Percentiles rank a stretch among this genome's conserved stretches.
Evolutionary conservation across 176 grass and related monocot genomes (phyloP).

Genomic region (Saccharum spontaneum): DNA sequence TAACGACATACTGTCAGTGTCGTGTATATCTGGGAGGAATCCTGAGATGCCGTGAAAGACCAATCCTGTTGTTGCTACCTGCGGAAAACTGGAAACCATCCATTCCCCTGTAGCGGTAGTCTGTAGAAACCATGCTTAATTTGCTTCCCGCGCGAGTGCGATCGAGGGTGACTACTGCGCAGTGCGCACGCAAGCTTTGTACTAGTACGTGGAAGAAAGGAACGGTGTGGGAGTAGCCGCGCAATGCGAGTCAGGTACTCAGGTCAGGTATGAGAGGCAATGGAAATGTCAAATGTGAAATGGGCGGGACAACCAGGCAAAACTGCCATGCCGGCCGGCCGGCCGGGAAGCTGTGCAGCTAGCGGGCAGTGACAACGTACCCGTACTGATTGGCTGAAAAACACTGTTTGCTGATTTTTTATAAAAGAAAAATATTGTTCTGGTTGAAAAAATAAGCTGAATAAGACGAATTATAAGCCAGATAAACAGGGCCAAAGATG

Average conservation of each 20-base stretch:
- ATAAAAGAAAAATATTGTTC: too few relatives aligned
- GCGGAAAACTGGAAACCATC: neutral
- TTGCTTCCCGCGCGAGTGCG: too few relatives aligned
- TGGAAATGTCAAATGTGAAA: neutral
- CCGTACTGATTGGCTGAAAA: neutral
- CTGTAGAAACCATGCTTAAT: too few relatives aligned
- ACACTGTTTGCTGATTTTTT: too few relatives aligned
- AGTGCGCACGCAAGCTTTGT: neutral
- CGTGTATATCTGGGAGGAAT: neutral
- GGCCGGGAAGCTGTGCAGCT: neutral
- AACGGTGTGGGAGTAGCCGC: neutral
- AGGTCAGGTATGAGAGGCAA: too few relatives aligned
- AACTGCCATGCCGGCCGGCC: neutral
- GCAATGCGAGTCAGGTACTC: neutral
- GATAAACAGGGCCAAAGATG: too few relatives aligned
- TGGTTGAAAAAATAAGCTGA: too few relatives aligned
- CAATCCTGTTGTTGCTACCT: neutral
- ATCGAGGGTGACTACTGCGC: too few relatives aligned
- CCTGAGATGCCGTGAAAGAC: neutral
- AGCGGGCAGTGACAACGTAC: neutral
- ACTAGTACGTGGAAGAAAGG: neutral
- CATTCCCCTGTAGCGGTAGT: neutral
- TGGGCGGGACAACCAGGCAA: neutral
- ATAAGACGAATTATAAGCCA: too few relatives aligned
- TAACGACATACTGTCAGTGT: too few relatives aligned